Base-by-base conservation (phyloP, 208 protist genomes). In the Acanthamoeba healyi region DNA sequence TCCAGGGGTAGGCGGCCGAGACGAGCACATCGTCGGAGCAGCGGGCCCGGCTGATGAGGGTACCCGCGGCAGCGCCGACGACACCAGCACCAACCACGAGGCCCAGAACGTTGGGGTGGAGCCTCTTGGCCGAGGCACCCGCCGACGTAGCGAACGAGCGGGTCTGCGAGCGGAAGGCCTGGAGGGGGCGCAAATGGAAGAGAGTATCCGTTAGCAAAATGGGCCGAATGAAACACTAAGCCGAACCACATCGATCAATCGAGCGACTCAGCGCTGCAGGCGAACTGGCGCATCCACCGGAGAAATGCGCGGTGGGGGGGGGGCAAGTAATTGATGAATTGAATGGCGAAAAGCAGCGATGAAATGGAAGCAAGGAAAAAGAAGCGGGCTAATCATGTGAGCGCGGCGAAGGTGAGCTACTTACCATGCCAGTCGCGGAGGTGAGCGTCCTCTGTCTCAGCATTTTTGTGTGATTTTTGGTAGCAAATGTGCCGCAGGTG, bases 1-100 rank as follows among this genome's bases (percentile, higher is more conserved):
- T 58, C 97, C 97, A 98, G 63, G 97, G 97, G 92, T 96, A 97
- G 14, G 51, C 24, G 1, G 97, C 88, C 34, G 97, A 93, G 49
- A 97, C 94, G 36, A 97, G 77, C n/a, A 84, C 89, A 87, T 97
- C 97, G 63, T 95, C 88, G 44, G 84, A 86, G 44, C 77, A 86
- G 44, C 77, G 77, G 22, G 77, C 44, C 77, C 32, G 22, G 77
- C 77, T 58, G 77, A 86, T 58, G 9, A 86, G 44, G 38, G 77
- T 61, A 58, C 77, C 77, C 77, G 77, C 77, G 26, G 77, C 44
- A 32, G 42, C 38, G 22, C 77, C 77, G 44, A 86, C 44, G 44
- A 44, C 77, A 58, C 77, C 44, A 58, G 77, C 77, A 12, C 77
- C 77, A 49, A 86, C 38, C 22, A 86, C 44, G 77, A 86, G 34